phyloP scores from a whole-genome alignment of 1,139 yeast species.

The Yamadazyma blattariae region DNA sequence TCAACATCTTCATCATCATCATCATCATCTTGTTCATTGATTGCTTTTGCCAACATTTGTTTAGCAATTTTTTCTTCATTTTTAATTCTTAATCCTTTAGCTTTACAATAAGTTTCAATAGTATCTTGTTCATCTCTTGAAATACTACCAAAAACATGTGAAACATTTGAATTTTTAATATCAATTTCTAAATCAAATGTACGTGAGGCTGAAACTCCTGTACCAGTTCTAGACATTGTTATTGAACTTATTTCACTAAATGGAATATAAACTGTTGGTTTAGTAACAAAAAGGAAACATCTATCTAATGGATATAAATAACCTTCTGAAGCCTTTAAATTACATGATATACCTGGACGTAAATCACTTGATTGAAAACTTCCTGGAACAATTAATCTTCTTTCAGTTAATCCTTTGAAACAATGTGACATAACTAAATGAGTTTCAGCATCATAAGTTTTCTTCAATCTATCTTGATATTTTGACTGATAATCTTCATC shows the following conservation, averaged over 20 bases:
- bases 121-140: constrained; percentile 85
- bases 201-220: constrained; percentile 73
- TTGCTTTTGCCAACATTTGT: constrained; percentile 71
- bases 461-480: constrained; percentile 75
- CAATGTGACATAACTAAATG: constrained; percentile 87
- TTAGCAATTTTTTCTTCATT: constrained; percentile 90
- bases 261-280: constrained; percentile 92
- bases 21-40: constrained; percentile 68
- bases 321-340: constrained; percentile 94
- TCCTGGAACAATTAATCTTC: constrained; percentile 86
- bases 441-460: constrained; percentile 77
- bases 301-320: constrained; percentile 87
- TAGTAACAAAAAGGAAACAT: constrained; percentile 86
- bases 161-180: constrained; percentile 61
- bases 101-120: constrained; percentile 71
- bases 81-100: constrained; percentile 76
- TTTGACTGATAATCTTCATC: constrained; percentile 78
- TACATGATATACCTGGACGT: constrained; percentile 87
- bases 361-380: constrained; percentile 67
- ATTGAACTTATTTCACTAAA: constrained; percentile 74
- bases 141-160: constrained; percentile 85
- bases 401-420: constrained; percentile 85
- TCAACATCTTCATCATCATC: constrained; percentile 61
- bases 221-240: constrained; percentile 86
- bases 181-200: constrained; percentile 89